These are phyloP conservation scores for Diaporthe vexans DNA, from an alignment of 2,329 filamentous ascomycete genomes.

Conservation along the genomic window DNA sequence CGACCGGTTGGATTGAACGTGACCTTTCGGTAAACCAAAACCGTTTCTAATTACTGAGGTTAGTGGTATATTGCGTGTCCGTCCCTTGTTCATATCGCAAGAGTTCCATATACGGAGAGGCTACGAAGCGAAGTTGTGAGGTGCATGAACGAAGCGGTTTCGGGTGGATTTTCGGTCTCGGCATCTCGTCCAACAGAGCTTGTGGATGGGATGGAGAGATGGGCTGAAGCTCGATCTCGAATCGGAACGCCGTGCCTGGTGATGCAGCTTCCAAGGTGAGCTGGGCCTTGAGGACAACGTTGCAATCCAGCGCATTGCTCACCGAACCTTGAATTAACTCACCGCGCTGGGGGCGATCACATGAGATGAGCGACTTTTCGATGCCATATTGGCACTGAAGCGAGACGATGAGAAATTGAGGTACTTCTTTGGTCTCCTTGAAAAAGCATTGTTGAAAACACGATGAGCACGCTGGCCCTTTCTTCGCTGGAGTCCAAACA, in stretches of 20 bases:
- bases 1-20: background rate
- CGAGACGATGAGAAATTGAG: background rate
- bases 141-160: slow-evolving; percentile 10
- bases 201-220: background rate
- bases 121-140: background rate
- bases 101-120: background rate
- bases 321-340: background rate
- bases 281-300: background rate
- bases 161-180: background rate
- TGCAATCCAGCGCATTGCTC: background rate
- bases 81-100: background rate
- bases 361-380: background rate
- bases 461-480: no score
- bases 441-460: background rate
- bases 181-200: slow-evolving; percentile 23
- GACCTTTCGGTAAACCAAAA: background rate
- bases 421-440: accelerated
- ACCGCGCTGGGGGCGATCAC: background rate
- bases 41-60: background rate
- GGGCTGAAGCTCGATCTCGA: background rate
- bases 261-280: slow-evolving; percentile 1
- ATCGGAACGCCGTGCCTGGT: slow-evolving; percentile 3
- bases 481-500: background rate
- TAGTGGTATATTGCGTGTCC: background rate
- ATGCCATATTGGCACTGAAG: background rate